These are phyloP conservation scores for Leccinum disarticulatum DNA, from an alignment of 768 basidiomycete genomes.

Conservation along the genomic window DNA sequence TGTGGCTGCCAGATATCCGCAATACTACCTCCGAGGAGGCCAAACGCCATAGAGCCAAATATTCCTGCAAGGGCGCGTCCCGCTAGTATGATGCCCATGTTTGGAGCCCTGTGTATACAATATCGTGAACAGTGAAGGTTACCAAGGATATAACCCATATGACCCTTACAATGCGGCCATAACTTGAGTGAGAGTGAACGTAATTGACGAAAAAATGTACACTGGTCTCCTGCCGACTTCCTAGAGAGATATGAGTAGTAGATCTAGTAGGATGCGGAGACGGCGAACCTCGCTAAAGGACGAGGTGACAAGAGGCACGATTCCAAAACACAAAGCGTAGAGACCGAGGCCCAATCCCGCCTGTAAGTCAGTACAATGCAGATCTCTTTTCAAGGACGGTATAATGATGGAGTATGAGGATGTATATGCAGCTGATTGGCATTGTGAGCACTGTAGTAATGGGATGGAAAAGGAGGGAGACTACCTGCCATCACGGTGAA, in stretches of 20 bases:
- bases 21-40: conserved; percentile 68
- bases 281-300: conserved; percentile 56
- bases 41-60: conserved; percentile 61
- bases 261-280: background rate
- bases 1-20: conserved; percentile 65
- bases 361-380: conserved; percentile 44
- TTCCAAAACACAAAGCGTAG: conserved; percentile 58
- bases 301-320: conserved; percentile 61
- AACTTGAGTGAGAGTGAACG: conserved; percentile 53
- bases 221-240: conserved; percentile 67
- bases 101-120: conserved; percentile 32
- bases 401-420: conserved; percentile 56
- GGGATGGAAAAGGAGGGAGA: background rate
- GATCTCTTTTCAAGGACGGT: conserved; percentile 48
- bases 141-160: background rate
- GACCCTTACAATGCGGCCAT: conserved; percentile 32
- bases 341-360: conserved; percentile 49
- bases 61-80: conserved; percentile 61
- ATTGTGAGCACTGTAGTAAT: background rate
- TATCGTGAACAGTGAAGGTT: background rate
- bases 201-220: conserved; percentile 51
- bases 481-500: conserved; percentile 26
- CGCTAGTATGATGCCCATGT: conserved; percentile 55
- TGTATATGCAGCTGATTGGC: conserved; percentile 42
- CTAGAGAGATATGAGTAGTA: conserved; percentile 24